Base-by-base conservation (phyloP, 805 yeast genomes). In the Metschnikowia henanensis region DNA sequence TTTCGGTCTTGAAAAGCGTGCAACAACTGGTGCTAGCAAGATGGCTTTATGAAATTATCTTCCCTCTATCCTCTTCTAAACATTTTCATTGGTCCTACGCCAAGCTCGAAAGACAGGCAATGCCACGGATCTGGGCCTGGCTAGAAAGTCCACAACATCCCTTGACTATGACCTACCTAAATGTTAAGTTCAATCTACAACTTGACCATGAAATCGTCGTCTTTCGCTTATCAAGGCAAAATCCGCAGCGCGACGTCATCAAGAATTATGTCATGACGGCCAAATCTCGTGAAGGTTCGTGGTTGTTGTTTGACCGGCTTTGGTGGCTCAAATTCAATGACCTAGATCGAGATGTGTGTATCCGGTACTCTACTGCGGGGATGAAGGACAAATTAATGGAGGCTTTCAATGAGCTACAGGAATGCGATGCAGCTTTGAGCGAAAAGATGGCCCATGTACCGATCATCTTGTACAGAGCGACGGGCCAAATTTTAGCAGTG, bases 61-160 rank as follows among this genome's bases (percentile, higher is more conserved):
- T 53, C 31, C 65, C 65, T 0, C 42, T 61, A 4, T 63, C 73
- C 1, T 54, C 73, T 0, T 53, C 66, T 2, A 61, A 59, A 36
- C 64, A 66, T 35, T 67, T 62, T 46, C 67, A 70, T 48, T 71
- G 72, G 72, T 50, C 62, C 3, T 71, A 66, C 43, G 68, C 75
- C 15, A 69, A 64, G 45, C 33, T 70, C 15, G 66, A 67, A 35
- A 44, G 71, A 20, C 59, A 50, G 5, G 56, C 64, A 9, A 45
- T 68, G 12, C 72, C 73, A 0, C 50, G 47, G 21, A 37, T 70
- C 9, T 22, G 37, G 35, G 29, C 25, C 3, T 47, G 46, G 38
- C 28, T 50, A 6, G 37, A 37, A 13, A 23, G 12, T 7, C 37
- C 35, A 4, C 16, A 22, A 2, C 12, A 13, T 0, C 12, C n/a